Conservation (phyloP, 495 filamentous ascomycete species). For the Recurvomyces mirabilis region DNA sequence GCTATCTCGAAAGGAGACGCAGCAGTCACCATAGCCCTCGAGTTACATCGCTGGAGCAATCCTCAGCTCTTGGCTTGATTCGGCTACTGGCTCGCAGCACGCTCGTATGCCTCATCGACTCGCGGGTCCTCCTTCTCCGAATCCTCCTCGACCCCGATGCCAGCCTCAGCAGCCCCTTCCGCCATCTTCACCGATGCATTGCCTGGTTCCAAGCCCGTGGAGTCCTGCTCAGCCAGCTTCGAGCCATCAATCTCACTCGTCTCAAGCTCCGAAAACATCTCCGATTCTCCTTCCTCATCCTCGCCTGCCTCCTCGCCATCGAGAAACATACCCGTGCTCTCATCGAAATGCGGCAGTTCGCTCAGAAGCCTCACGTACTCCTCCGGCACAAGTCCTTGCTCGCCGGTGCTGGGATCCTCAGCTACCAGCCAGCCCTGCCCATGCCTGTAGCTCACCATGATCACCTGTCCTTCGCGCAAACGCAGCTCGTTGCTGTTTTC, state of each 20-base stretch:
- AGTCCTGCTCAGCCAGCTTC: no score
- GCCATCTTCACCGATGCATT: no score
- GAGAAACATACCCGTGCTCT: constrained; percentile 30
- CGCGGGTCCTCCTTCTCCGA: not conserved
- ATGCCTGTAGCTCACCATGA: constrained; percentile 90
- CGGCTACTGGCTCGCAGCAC: no score
- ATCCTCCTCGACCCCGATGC: not conserved
- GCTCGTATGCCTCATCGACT: not conserved
- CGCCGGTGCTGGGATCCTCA: constrained; percentile 84
- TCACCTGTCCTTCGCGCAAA: constrained; percentile 85
- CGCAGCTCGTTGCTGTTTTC: constrained; percentile 97
- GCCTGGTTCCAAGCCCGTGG: no score
- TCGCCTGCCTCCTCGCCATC: constrained; percentile 23
- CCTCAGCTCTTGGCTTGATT: no score
- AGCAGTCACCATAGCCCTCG: no score
- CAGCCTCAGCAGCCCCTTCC: not conserved
- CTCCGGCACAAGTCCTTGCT: constrained; percentile 84
- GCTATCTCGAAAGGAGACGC: no score
- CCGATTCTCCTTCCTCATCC: not conserved
- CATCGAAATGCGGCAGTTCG: constrained; percentile 47
- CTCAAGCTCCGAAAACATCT: not conserved
- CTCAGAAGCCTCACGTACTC: constrained; percentile 89
- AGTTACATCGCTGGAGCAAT: no score
- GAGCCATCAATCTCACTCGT: no score
- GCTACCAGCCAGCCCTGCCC: constrained; percentile 96